Conservation (phyloP, 2,329 filamentous ascomycete species). For the Neonectria faginata region DNA sequence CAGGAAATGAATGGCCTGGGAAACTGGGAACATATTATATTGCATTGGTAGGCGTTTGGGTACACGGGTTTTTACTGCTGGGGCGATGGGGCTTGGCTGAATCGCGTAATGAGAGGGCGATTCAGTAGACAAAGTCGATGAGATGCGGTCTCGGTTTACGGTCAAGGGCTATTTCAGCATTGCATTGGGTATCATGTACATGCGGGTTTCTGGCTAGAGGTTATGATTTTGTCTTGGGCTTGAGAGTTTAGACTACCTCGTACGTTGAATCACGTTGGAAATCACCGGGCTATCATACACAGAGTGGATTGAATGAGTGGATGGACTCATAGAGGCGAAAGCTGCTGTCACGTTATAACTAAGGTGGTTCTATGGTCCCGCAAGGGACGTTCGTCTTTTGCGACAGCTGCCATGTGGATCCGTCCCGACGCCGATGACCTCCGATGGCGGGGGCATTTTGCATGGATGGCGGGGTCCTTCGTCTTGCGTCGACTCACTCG, state of each 20-base stretch:
- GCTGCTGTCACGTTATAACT: too few species aligned
- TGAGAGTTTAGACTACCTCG: background rate
- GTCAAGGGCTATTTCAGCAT: background rate
- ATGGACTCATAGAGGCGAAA: background rate
- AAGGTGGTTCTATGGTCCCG: too few species aligned
- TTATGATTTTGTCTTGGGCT: background rate
- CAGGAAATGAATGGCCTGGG: background rate
- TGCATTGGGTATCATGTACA: slow-evolving; percentile 1
- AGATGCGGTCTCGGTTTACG: background rate
- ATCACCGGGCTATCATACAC: slow-evolving; percentile 30
- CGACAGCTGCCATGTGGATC: slow-evolving; percentile 28
- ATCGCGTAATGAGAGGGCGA: slow-evolving; percentile 9
- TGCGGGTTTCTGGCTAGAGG: background rate
- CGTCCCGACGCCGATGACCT: slow-evolving; percentile 32
- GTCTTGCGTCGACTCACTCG: slow-evolving; percentile 25
- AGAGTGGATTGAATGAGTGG: slow-evolving; percentile 12
- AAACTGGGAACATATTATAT: slow-evolving; percentile 30
- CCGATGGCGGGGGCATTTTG: slow-evolving; percentile 50
- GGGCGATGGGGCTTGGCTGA: slow-evolving; percentile 9
- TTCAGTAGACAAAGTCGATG: background rate
- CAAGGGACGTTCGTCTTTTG: too few species aligned
- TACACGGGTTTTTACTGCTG: slow-evolving; percentile 12
- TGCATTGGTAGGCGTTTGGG: slow-evolving; percentile 41
- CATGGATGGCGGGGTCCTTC: slow-evolving; percentile 44
- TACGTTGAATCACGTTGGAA: slow-evolving; percentile 21